Evolutionary conservation across 2,329 filamentous ascomycete genomes (phyloP), one percentile per base, ranked within the genome.

Genomic region (Sodiomyces alkalinus): DNA sequence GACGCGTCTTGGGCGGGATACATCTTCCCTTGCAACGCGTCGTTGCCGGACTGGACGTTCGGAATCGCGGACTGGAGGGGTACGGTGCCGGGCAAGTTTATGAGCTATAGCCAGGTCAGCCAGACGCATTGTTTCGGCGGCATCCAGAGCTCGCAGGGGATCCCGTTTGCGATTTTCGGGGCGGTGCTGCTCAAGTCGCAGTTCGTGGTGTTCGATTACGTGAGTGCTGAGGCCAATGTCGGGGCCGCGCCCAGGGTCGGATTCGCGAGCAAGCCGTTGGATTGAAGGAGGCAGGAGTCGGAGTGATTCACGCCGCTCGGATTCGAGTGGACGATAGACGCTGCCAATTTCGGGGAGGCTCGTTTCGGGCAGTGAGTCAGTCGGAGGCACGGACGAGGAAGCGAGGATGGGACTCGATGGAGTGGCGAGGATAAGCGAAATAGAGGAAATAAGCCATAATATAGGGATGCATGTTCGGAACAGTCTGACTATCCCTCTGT

Each of bases 21-120:
- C 46, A 48, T 63, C 11, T 69, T 74, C 47, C 58, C 63, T 10
- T 80, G 75, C 58, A 42, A 41, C 17, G 41, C 62, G 4, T 47
- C 40, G 41, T 33, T 78, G 55, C 66, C 55, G 2, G 47, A 54
- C 28, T 58, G 55, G 22, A 39, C 34, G 18, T 48, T 56, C 34
- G 46, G 43, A 3, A 37, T 58, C 10, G 52, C 45, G 6, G 17
- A 15, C 2, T 56, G 54, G 31, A 37, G 47, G 2, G 53, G 51
- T 12, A 33, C 31, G 6, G 39, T 58, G 2, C 53, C 55, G 0
- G 53, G 51, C 0, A 17, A 43, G 14, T 58, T 52, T 34, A 49
- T 58, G 24, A 55, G 49, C 29, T 58, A 56, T 28, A 49, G 48
- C 7, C 33, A 26, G 4, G 29, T 46, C 7, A 42, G 44, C 12